Base-by-base conservation (phyloP, 495 filamentous ascomycete genomes). In the Penicillium daleae region DNA sequence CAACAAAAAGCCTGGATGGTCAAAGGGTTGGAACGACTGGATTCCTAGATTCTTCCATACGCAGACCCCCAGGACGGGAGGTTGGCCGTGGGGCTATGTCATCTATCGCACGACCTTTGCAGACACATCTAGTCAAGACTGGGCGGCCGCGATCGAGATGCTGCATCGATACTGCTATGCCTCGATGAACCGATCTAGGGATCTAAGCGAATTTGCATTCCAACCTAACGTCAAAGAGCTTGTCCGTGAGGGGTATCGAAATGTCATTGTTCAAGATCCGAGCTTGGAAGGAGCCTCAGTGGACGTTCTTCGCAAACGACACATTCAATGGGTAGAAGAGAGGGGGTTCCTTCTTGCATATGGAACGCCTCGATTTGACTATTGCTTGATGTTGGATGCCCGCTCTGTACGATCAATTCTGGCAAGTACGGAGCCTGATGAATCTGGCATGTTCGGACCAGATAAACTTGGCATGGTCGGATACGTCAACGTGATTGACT, bases 321-420 rank as follows among this genome's bases (percentile, higher is more conserved):
- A 61, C 48, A 24, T 21, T 40, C 9, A 54, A 46, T 61, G 59
- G 59, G 37, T 55, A 17, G 50, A 61, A 55, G 22, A 7, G 22
- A 50, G 37, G 39, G 59, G 59, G 5, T 52, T 31, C 15, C 4
- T 19, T 27, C 4, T 13, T 26, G 8, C 5, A n/a, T 15, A 33
- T 58, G 48, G n/a, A 2, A 44, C 8, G 17, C 54, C 61, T 63
- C 61, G 48, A 42, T 56, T 63, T 50, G 35, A 52, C 29, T 63
- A 54, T 21, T 33, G 44, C 27, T 17, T 63, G 26, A 7, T 63
- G 46, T 31, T 63, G 32, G 61, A 58, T 53, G 55, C 40, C 27
- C 46, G 61, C 48, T 57, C 55, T 53, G 33, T 63, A 5, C 54
- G 61, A 26, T 63, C 55, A 10, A 63, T 63, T 33, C 15, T 63